phyloP scores from a whole-genome alignment of 139 green algal genomes.

The Spirogloea muscicola region DNA sequence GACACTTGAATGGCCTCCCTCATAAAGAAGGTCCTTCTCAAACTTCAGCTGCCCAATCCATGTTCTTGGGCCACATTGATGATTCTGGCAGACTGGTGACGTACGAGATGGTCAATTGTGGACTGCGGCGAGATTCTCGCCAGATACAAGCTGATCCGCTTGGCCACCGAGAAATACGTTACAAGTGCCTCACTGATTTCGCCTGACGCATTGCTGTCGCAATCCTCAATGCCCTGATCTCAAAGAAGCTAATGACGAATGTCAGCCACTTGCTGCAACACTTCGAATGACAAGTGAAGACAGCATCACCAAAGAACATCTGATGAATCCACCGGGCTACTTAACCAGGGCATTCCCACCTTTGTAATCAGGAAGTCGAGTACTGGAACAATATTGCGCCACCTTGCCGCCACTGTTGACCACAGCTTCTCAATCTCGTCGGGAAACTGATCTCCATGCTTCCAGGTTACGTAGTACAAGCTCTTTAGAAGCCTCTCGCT shows the following conservation, averaged over 20 bases:
- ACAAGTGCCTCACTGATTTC: constrained; percentile 41
- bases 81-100: too few relatives aligned
- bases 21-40: too few relatives aligned
- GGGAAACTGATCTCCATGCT: constrained; percentile 59
- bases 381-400: constrained; percentile 77
- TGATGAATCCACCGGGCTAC: too few relatives aligned
- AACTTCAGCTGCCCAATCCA: too few relatives aligned
- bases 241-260: too few relatives aligned
- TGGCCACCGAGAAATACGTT: constrained; percentile 63
- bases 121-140: constrained; percentile 69
- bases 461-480: constrained; percentile 76
- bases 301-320: too few relatives aligned
- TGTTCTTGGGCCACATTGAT: too few relatives aligned
- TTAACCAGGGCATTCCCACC: too few relatives aligned
- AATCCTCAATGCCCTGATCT: constrained; percentile 38
- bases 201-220: constrained; percentile 24
- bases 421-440: constrained; percentile 76
- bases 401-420: constrained; percentile 69
- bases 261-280: too few relatives aligned
- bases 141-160: constrained; percentile 80
- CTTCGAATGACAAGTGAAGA: too few relatives aligned
- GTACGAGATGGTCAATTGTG: constrained; percentile 79
- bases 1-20: not conserved
- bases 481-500: constrained; percentile 73
- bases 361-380: constrained; percentile 78